Conservation (phyloP, 73 alveolate species). For the Blepharisma stoltei region DNA sequence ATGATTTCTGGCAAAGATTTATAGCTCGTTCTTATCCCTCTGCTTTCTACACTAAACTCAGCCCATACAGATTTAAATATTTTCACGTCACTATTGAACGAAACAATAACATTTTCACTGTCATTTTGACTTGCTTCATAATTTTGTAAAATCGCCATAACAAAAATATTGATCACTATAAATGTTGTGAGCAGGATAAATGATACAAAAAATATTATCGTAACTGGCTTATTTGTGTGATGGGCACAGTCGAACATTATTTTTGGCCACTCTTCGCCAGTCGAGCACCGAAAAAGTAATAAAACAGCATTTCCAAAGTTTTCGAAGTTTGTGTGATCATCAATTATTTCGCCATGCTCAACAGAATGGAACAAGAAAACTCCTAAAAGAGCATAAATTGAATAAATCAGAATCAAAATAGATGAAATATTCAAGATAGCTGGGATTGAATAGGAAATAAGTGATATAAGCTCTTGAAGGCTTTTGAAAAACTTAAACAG, state of each 20-base stretch:
- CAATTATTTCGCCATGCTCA: conserved; percentile 50
- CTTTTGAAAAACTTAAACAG: conserved; percentile 66
- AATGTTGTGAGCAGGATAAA: conserved; percentile 32
- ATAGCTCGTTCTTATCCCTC: conserved; percentile 28
- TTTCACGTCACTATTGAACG: conserved; percentile 44
- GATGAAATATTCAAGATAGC: conserved; percentile 83
- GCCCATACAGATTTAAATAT: conserved; percentile 49
- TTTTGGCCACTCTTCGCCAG: conserved; percentile 88
- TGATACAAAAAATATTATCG: conserved; percentile 43
- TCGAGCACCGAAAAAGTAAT: conserved; percentile 72
- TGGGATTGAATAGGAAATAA: conserved; percentile 83
- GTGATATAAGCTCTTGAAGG: conserved; percentile 60
- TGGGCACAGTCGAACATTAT: conserved; percentile 65
- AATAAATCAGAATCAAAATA: conserved; percentile 76
- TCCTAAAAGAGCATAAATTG: conserved; percentile 88
- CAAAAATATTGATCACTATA: conserved; percentile 66
- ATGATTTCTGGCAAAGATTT: conserved; percentile 26
- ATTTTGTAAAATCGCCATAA: conserved; percentile 59
- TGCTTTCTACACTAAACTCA: conserved; percentile 27
- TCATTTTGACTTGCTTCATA: conserved; percentile 54
- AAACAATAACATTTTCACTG: conserved; percentile 52
- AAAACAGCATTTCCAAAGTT: conserved; percentile 74
- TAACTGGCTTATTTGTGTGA: conserved; percentile 86
- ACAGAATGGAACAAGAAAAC: conserved; percentile 75
- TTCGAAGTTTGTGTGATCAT: conserved; percentile 67